Evolutionary conservation across 1,139 yeast genomes (phyloP).

Genomic region (Candida sp.): DNA sequence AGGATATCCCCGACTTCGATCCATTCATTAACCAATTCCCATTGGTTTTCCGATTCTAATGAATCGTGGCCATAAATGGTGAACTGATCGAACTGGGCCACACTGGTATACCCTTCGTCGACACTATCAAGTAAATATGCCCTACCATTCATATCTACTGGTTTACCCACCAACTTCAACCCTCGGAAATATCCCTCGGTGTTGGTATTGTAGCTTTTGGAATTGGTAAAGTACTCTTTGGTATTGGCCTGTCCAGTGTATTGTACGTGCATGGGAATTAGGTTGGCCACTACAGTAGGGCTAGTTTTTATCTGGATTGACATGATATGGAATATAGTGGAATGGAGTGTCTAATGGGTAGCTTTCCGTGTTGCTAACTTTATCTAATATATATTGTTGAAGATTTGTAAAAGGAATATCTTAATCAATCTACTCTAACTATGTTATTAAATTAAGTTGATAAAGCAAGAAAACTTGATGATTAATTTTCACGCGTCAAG

Average conservation of each 20-base stretch:
- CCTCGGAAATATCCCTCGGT: slow-evolving; percentile 38
- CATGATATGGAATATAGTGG: too few species aligned
- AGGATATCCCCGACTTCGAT: slow-evolving; percentile 26
- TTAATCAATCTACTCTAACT: too few species aligned
- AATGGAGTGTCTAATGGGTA: too few species aligned
- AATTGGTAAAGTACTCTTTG: slow-evolving; percentile 30
- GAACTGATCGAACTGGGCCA: slow-evolving; percentile 27
- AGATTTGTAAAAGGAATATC: too few species aligned
- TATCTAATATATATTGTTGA: too few species aligned
- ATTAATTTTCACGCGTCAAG: too few species aligned
- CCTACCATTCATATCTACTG: slow-evolving; percentile 14
- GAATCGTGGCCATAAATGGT: slow-evolving; percentile 40
- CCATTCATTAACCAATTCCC: slow-evolving; percentile 36
- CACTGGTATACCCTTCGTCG: slow-evolving; percentile 18
- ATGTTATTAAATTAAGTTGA: too few species aligned
- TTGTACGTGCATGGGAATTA: slow-evolving; percentile 39
- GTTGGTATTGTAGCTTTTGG: slow-evolving; percentile 20
- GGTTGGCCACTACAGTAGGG: slow-evolving; percentile 17
- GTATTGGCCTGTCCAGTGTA: slow-evolving; percentile 39
- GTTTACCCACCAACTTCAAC: slow-evolving; percentile 31
- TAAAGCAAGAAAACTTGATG: too few species aligned
- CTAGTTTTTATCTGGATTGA: too few species aligned
- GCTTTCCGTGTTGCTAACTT: too few species aligned
- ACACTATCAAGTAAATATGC: slow-evolving; percentile 27
- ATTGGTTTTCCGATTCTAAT: slow-evolving; percentile 26